Percentiles rank a stretch among this genome's conserved stretches.
Conservation (phyloP, 257 asterid species). For the Perilla frutescens region DNA sequence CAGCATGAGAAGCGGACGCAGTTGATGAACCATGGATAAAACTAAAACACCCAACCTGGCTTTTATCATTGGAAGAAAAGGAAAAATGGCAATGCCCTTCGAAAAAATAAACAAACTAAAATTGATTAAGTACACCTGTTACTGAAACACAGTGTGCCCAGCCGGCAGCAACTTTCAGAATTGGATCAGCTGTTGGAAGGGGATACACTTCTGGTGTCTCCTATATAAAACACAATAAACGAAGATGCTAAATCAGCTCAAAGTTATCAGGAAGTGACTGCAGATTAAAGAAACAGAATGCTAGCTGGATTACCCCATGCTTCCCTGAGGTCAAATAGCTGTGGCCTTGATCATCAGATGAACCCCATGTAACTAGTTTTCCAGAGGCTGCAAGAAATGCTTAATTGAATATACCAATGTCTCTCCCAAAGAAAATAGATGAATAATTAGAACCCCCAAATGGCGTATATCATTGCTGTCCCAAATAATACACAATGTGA, state of each 20-base stretch:
- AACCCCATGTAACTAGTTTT: constrained; percentile 77
- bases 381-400: constrained; percentile 52
- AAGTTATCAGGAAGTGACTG: constrained; percentile 5
- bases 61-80: constrained; percentile 2
- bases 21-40: neutral
- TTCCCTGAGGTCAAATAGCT: constrained; percentile 83
- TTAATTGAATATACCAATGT: neutral
- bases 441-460: neutral
- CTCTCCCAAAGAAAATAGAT: constrained; percentile 20
- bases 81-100: neutral
- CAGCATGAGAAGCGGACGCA: neutral
- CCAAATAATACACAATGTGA: neutral
- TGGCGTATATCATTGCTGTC: neutral
- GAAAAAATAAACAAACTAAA: neutral
- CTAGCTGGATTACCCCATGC: constrained; percentile 66
- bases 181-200: constrained; percentile 60
- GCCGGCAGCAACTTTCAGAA: constrained; percentile 73
- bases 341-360: constrained; percentile 90
- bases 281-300: neutral
- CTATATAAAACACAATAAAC: constrained; percentile 38
- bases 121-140: constrained; percentile 52
- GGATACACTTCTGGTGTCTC: constrained; percentile 68
- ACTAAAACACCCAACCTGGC: constrained; percentile 4
- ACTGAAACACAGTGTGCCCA: constrained; percentile 82
- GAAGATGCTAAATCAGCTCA: constrained; percentile 38